Evolutionary conservation across 2,329 filamentous ascomycete species (phyloP), one percentile per base, ranked within the genome.

Genomic region (Fusarium luffae): DNA sequence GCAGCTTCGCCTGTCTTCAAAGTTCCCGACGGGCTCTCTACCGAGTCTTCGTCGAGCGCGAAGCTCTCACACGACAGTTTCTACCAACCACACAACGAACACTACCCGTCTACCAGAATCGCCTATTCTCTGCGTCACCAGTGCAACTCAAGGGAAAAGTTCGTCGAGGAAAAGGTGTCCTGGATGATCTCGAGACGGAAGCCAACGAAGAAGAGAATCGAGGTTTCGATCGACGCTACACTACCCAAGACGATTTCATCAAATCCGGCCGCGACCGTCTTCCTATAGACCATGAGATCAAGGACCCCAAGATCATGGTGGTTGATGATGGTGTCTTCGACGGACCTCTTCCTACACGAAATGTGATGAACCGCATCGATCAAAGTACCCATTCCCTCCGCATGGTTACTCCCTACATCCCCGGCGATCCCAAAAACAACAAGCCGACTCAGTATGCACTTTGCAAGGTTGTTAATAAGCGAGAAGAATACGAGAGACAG

Each of bases 391-490:
- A 79, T 41, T 80, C 80, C 40, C 79, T 86, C 34, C 81, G 82
- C 57, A 82, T 83, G 77, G 66, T 84, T 7, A 76, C 76, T 49
- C 74, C 82, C 40, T 83, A 82, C 63, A 66, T 76, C 5, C 76
- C 77, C 11, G 76, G 74, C 7, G 72, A 78, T 32, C 61, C 75
- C 18, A 74, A 74, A 44, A 68, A 70, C 10, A 58, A 66, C 54
- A 64, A 60, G 47, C 58, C 65, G 18, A 66, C 65, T 8, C 68
- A 71, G 51, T 81, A 76, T 57, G 89, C 93, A 3, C 84, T 94
- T 34, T 97, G 93, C 84, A 90, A 89, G 72, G 83, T 97, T 47
- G 77, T 93, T 30, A 85, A 89, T 77, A 90, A 89, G 72, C 78
- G 79, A 47, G 85, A 82, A 2, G 80, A 86, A 56, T 83, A 76